phyloP scores from a whole-genome alignment of 495 filamentous ascomycete genomes.

The Trichocladium uniseriatum region DNA sequence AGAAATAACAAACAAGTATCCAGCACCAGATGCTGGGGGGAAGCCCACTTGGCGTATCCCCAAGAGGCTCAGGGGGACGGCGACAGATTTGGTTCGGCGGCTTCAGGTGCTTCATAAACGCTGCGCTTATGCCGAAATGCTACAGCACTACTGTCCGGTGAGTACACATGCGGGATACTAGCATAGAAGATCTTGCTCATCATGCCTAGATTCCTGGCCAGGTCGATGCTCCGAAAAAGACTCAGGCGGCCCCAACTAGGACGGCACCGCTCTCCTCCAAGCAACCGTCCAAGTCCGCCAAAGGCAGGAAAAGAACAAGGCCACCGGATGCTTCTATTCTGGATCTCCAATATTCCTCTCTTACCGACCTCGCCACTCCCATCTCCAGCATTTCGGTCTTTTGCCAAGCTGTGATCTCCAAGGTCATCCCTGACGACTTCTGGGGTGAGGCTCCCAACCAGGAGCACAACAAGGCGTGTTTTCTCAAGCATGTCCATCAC shows the following conservation, averaged over 20 bases:
- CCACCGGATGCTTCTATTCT: not conserved
- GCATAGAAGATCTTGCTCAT: too few relatives aligned
- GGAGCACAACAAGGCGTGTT: slow-evolving; percentile 45
- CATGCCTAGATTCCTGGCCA: slow-evolving; percentile 1
- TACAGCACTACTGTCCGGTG: slow-evolving; percentile 74
- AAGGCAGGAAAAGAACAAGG: slow-evolving; percentile 3
- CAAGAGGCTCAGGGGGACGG: slow-evolving; percentile 61
- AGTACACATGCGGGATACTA: too few relatives aligned
- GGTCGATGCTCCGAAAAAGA: not conserved
- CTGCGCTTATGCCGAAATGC: slow-evolving; percentile 68
- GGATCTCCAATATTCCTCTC: slow-evolving; percentile 18
- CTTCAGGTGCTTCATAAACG: slow-evolving; percentile 59
- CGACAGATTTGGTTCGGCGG: slow-evolving; percentile 50
- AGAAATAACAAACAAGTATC: slow-evolving; percentile 52
- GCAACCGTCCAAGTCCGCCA: not conserved
- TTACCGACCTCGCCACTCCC: slow-evolving; percentile 66
- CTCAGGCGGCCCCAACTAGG: not conserved
- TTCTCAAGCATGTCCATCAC: slow-evolving; percentile 59
- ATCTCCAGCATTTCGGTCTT: slow-evolving; percentile 71
- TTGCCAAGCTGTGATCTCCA: slow-evolving; percentile 65
- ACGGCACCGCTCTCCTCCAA: not conserved
- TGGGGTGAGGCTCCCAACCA: slow-evolving; percentile 54
- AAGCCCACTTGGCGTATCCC: slow-evolving; percentile 45
- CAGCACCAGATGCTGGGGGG: slow-evolving; percentile 12
- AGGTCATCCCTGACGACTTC: slow-evolving; percentile 66